Evolutionary conservation across 1,284 basidiomycete species (phyloP), one percentile per base, ranked within the genome.

Genomic region (Golubevia sp.): DNA sequence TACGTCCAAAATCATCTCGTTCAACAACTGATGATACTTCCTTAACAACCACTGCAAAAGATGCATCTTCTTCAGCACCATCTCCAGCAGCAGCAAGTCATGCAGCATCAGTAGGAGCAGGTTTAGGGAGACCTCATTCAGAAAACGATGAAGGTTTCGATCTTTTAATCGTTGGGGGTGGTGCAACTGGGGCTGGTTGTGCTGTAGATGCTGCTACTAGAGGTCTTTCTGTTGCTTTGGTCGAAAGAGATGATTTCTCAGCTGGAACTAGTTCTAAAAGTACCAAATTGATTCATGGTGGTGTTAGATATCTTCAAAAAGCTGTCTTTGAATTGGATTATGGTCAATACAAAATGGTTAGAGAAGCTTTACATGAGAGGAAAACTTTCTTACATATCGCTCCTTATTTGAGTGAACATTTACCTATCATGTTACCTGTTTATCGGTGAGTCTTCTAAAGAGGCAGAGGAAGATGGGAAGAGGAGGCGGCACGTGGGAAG

Each of bases 261-360:
- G 89, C 92, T 21, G 92, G 94, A 18, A 97, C 96, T 0, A 97
- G 93, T 2, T 97, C 94, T 26, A 99, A 99, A 84, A 94, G 92
- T 7, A 98, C 96, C 8, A 98, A 99, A 84, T 90, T 99, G 57
- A 94, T 98, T 0, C 96, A 99, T 85, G 96, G 96, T 26, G 96
- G 96, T 63, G 96, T 99, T 0, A 89, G 96, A 13, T 99, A 99
- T 85, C 88, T 99, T 13, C 95, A 97, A 80, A 98, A 97, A 84
- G 96, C 96, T 1, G 88, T 98, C 59, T 90, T 97, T 82, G 94
- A 97, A 83, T 90, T 97, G 68, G 96, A 98, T 85, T 97, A 97
- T 65, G 80, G 80, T 53, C 80, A 83, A 70, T 98, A 94, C 88
- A 97, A 97, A 85, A 91, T 98, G 75, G 96, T 98, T 25, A 88